Evolutionary conservation across 2,329 filamentous ascomycete species (phyloP).

Genomic region (Colletotrichum somersetense): DNA sequence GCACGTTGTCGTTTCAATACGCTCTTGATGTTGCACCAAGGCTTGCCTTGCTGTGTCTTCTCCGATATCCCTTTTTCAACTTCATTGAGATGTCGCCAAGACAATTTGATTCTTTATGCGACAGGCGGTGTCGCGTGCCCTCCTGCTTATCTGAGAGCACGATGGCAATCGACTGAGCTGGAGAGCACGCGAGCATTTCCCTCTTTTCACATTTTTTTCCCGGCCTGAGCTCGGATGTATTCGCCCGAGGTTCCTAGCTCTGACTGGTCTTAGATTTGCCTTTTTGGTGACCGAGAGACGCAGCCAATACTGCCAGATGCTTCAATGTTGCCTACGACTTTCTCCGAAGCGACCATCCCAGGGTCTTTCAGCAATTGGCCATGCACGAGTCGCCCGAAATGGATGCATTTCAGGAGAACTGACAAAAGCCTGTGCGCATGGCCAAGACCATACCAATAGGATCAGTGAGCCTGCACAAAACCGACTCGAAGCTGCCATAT

Average conservation of each 20-base stretch:
- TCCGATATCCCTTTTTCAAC: not conserved
- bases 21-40: not conserved
- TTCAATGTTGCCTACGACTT: not conserved
- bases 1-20: slow-evolving; percentile 35
- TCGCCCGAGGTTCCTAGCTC: not conserved
- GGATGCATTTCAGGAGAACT: not conserved
- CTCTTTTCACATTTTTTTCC: not conserved
- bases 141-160: slow-evolving; percentile 33
- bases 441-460: slow-evolving; percentile 29
- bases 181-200: slow-evolving; percentile 34
- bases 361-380: not conserved
- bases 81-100: slow-evolving; percentile 28
- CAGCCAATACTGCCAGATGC: slow-evolving; percentile 17
- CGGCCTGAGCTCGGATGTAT: not conserved
- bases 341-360: not conserved
- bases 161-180: slow-evolving; percentile 29
- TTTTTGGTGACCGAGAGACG: slow-evolving; percentile 16
- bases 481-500: slow-evolving; percentile 20
- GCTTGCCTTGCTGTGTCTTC: not conserved
- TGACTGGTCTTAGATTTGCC: not conserved
- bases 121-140: slow-evolving; percentile 33
- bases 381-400: slow-evolving; percentile 21
- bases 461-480: slow-evolving; percentile 34
- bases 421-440: slow-evolving; percentile 3
- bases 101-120: slow-evolving; percentile 5